phyloP scores from a whole-genome alignment of 345 rosid genomes.

The Eucalyptus albens region DNA sequence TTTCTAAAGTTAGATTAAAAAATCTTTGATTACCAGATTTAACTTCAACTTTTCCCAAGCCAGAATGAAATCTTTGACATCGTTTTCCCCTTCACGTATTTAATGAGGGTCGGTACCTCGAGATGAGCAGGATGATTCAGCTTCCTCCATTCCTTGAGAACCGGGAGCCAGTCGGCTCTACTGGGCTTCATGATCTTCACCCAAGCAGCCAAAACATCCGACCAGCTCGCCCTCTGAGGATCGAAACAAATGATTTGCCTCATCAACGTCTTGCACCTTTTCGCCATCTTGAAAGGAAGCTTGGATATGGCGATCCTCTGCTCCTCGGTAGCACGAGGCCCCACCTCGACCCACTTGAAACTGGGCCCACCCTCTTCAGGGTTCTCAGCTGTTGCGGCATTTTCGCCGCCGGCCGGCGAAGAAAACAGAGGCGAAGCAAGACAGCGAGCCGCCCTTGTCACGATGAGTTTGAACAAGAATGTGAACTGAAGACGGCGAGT shows the following conservation, averaged over 20 bases:
- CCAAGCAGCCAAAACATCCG: conserved; percentile 51
- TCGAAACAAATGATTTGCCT: conserved; percentile 45
- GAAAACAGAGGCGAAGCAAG: neutral
- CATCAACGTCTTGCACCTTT: conserved; percentile 57
- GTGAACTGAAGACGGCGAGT: neutral
- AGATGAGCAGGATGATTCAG: conserved; percentile 49
- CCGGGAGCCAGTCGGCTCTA: conserved; percentile 65
- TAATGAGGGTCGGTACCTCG: conserved; percentile 8
- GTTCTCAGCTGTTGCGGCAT: neutral
- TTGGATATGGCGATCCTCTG: conserved; percentile 38
- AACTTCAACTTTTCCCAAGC: neutral
- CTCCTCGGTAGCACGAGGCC: conserved; percentile 16
- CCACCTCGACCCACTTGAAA: conserved; percentile 40
- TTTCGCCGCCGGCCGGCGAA: neutral
- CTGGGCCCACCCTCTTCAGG: conserved; percentile 7
- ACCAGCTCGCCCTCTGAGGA: conserved; percentile 13
- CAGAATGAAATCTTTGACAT: neutral
- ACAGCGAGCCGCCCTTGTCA: neutral
- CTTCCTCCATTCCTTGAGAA: conserved; percentile 49
- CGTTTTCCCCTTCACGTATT: neutral
- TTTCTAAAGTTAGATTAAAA: neutral
- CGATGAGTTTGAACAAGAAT: neutral
- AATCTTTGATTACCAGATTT: neutral
- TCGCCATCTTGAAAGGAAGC: conserved; percentile 48
- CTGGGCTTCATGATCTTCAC: conserved; percentile 65